Base-by-base conservation (phyloP, 345 rosid genomes). In the Xanthoceras sorbifolium region DNA sequence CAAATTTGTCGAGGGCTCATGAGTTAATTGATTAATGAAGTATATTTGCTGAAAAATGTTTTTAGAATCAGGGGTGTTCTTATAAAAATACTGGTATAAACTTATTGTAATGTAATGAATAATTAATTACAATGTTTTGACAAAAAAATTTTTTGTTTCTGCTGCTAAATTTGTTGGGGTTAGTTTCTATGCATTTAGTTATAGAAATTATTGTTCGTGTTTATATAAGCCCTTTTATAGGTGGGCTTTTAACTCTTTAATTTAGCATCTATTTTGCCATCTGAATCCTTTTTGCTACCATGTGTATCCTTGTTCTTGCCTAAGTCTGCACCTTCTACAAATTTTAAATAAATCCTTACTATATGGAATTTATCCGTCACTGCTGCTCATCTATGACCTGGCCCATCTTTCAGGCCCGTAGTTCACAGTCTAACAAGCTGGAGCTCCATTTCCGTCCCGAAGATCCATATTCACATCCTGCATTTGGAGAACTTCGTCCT, bases 381-480 rank as follows among this genome's bases (percentile, higher is more conserved):
- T 74, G 23, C 8, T 72, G 59, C 38, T 42, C 8, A 64, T 75
- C 77, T 46, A 25, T 32, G 60, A 22, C 28, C 54, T 70, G 60
- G 18, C 28, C 2, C 44, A 0, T 22, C 69, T 77, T 75, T 79
- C 83, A 93, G 97, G 92, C 89, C 61, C 91, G 93, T 63, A 85
- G 83, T 70, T 89, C 89, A 22, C 62, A 72, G 31, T 82, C 89
- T 18, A 89, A 86, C 77, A 91, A 87, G 79, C 77, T 93, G 81
- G 94, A 90, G 88, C 90, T 95, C 32, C 83, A 71, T 76, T 95
- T 93, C 79, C 98, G 97, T 32, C 99, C 99, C 2, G 93, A 93
- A 72, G 99, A 95, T 75, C 98, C 97, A 1, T 90, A 85, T 73
- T 91, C 94, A 14, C 97, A 87, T 84, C 98, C 98, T 72, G 84